phyloP scores from a whole-genome alignment of 352 stramenopile genomes.

The Pythium pectinolyticum region DNA sequence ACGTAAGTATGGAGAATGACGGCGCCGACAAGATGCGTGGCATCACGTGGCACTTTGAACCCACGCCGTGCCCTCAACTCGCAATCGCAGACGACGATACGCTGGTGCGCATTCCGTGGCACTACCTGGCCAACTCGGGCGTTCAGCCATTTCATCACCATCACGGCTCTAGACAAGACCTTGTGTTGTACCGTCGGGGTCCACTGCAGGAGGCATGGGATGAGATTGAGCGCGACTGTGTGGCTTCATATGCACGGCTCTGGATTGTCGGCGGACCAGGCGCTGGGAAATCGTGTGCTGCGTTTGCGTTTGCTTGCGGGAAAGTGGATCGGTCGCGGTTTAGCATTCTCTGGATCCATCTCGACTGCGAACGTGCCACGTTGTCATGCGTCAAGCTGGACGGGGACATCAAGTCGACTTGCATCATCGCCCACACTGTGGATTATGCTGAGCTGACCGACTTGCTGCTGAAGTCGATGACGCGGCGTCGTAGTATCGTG shows the following conservation, averaged over 20 bases:
- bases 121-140: neutral
- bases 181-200: neutral
- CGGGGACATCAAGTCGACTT: neutral
- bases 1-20: no score
- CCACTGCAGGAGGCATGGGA: neutral
- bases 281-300: neutral
- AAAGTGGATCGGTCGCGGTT: slow-evolving; percentile 1
- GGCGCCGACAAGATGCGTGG: no score
- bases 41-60: no score
- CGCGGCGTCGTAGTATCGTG: neutral
- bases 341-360: neutral
- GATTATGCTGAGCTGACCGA: neutral
- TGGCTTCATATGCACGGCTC: neutral
- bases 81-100: neutral
- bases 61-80: neutral
- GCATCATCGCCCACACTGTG: neutral
- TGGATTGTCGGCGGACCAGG: neutral
- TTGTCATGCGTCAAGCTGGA: neutral
- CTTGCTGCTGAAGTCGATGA: neutral
- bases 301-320: slow-evolving; percentile 1
- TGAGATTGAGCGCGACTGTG: neutral
- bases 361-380: neutral
- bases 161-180: no score
- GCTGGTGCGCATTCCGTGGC: neutral
- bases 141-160: neutral